Percentiles rank a stretch among this genome's conserved stretches.
phyloP scores from a whole-genome alignment of 208 protist genomes.

The Borovskyia barvae region DNA sequence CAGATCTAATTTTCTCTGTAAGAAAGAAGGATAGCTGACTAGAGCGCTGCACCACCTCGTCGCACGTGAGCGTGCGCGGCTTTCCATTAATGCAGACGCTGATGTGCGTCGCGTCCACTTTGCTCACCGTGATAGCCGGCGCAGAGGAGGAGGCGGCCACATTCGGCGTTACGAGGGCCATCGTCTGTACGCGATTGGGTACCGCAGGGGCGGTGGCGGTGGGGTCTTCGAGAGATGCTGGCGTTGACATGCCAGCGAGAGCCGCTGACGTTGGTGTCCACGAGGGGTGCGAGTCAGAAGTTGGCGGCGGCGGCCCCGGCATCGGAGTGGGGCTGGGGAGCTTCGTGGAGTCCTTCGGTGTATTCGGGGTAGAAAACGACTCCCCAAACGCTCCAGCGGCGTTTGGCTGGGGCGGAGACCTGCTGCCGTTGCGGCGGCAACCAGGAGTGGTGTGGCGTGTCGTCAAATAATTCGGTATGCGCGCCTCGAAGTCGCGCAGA shows the following conservation, averaged over 20 bases:
- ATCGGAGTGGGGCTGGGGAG: neutral
- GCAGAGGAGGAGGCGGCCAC: slow-evolving; percentile 1
- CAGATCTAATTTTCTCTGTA: slow-evolving; percentile 15
- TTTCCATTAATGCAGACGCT: neutral
- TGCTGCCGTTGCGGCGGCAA: neutral
- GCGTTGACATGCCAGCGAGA: neutral
- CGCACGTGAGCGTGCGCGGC: slow-evolving; percentile 13
- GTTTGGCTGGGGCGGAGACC: neutral
- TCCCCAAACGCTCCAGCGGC: neutral
- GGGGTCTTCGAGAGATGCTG: neutral
- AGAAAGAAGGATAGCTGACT: slow-evolving; percentile 20
- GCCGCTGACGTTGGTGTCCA: neutral
- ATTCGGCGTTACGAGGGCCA: slow-evolving; percentile 39
- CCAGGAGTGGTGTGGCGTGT: too few relatives aligned
- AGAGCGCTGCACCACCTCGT: slow-evolving; percentile 35
- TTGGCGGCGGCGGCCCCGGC: neutral
- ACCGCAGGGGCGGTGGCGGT: neutral
- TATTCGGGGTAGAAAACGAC: neutral
- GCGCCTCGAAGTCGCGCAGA: slow-evolving; percentile 26
- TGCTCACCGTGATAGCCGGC: neutral
- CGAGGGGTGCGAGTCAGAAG: neutral
- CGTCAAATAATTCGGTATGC: slow-evolving; percentile 25
- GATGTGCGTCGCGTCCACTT: slow-evolving; percentile 27
- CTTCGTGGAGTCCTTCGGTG: neutral
- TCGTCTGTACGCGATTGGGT: slow-evolving; percentile 20